Evolutionary conservation across 140 eudicot genomes (phyloP).

Genomic region (Oenanthe javanica): DNA sequence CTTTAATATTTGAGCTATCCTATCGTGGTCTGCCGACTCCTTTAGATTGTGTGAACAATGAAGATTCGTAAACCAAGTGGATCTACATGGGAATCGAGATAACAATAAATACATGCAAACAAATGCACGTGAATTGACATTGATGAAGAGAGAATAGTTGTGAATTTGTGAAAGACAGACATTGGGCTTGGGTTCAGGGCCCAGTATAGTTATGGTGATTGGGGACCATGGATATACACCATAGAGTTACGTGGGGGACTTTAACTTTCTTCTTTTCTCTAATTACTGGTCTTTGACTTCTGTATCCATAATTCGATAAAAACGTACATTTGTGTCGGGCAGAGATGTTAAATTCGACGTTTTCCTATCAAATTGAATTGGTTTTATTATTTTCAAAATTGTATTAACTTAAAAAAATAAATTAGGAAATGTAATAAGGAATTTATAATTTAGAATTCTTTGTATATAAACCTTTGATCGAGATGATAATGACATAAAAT

Average conservation of each 20-base stretch:
- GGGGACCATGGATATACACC: neutral
- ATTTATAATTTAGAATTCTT: too few species aligned
- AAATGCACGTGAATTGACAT: conserved; percentile 1
- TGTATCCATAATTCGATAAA: neutral
- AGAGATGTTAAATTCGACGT: neutral
- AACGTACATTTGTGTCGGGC: neutral
- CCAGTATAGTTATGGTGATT: neutral
- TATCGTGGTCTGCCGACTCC: too few species aligned
- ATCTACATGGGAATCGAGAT: conserved; percentile 5
- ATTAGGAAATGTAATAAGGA: neutral
- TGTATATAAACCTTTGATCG: too few species aligned
- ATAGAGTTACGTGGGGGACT: neutral
- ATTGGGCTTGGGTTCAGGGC: conserved; percentile 10
- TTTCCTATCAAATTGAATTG: neutral
- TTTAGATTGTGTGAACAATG: neutral
- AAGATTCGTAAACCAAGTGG: neutral
- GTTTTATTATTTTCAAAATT: neutral
- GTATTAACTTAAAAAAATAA: neutral
- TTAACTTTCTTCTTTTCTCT: too few species aligned
- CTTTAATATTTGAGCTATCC: too few species aligned
- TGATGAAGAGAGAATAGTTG: conserved; percentile 13
- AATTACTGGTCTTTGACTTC: neutral
- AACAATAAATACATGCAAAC: conserved; percentile 18
- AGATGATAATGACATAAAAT: neutral
- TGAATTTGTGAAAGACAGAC: conserved; percentile 44